Evolutionary conservation across 176 grass and related monocot species (phyloP).

Genomic region (Tillandsia leiboldiana): DNA sequence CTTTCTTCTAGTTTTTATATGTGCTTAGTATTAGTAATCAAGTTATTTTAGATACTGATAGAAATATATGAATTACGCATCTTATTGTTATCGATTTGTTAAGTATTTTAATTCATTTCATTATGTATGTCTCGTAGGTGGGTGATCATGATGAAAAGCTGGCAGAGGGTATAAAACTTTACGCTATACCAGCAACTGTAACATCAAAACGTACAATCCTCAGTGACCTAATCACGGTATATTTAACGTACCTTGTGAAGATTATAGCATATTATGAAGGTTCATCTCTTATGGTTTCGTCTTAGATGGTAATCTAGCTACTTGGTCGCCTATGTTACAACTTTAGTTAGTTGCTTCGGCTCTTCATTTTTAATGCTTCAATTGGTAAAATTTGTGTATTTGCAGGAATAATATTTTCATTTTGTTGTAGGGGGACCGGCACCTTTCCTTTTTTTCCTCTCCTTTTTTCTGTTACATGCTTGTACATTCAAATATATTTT

Average conservation of each 20-base stretch:
- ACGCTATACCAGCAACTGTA: constrained; percentile 57
- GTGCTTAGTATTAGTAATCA: too few relatives aligned
- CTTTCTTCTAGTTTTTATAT: too few relatives aligned
- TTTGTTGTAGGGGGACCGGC: too few relatives aligned
- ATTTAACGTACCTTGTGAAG: constrained; percentile 16
- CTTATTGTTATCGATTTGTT: neutral
- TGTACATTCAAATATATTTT: neutral
- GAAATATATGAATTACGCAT: neutral
- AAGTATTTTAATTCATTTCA: neutral
- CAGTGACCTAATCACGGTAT: constrained; percentile 89
- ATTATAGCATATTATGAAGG: constrained; percentile 1
- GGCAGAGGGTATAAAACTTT: constrained; percentile 96
- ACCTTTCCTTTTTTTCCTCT: neutral
- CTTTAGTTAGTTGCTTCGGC: neutral
- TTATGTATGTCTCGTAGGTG: constrained; percentile 44
- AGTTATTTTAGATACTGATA: neutral
- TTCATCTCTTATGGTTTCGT: neutral
- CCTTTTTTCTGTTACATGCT: neutral
- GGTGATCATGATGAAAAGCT: constrained; percentile 91
- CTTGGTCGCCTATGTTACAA: neutral
- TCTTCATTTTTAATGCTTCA: neutral
- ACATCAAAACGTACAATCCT: constrained; percentile 93
- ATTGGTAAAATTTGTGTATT: too few relatives aligned
- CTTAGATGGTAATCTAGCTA: neutral
- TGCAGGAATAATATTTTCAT: too few relatives aligned